Conservation (phyloP, 805 yeast species). For the Candida hispaniensis region DNA sequence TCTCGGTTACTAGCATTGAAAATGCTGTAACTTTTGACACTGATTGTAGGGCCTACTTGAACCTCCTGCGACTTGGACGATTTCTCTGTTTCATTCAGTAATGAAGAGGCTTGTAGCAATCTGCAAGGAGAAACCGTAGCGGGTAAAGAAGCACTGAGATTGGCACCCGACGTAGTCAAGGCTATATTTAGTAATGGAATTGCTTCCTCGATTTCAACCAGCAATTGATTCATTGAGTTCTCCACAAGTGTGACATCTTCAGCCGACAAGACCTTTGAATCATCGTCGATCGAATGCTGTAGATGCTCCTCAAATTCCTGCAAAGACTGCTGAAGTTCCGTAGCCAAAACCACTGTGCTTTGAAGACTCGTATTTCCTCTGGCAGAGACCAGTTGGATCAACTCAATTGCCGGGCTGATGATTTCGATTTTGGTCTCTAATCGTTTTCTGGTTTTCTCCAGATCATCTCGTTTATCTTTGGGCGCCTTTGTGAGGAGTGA, state of each 20-base stretch:
- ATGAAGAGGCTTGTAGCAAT: constrained; percentile 49
- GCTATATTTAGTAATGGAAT: constrained; percentile 60
- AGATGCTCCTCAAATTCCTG: constrained; percentile 40
- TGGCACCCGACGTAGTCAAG: constrained; percentile 58
- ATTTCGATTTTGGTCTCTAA: constrained; percentile 50
- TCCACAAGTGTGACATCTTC: constrained; percentile 39
- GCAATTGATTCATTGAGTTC: constrained; percentile 37
- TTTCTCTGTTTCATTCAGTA: constrained; percentile 23
- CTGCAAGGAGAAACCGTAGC: constrained; percentile 52
- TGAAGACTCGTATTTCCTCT: constrained; percentile 32
- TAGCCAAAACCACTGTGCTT: constrained; percentile 43
- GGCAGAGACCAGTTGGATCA: constrained; percentile 42
- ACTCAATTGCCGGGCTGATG: constrained; percentile 55
- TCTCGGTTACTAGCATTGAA: constrained; percentile 31
- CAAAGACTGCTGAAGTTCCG: constrained; percentile 46
- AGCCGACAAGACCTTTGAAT: constrained; percentile 12
- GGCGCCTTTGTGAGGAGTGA: constrained; percentile 43
- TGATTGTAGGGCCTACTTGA: constrained; percentile 52
- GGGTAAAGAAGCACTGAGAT: constrained; percentile 40
- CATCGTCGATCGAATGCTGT: constrained; percentile 21
- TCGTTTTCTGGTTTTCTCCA: constrained; percentile 36
- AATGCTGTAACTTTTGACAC: constrained; percentile 47
- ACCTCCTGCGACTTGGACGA: constrained; percentile 21
- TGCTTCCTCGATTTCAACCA: constrained; percentile 49
- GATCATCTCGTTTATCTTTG: constrained; percentile 37